These are phyloP conservation scores for Cutaneotrichosporon spelunceum DNA, from an alignment of 1,284 basidiomycete genomes.

Conservation along the genomic window DNA sequence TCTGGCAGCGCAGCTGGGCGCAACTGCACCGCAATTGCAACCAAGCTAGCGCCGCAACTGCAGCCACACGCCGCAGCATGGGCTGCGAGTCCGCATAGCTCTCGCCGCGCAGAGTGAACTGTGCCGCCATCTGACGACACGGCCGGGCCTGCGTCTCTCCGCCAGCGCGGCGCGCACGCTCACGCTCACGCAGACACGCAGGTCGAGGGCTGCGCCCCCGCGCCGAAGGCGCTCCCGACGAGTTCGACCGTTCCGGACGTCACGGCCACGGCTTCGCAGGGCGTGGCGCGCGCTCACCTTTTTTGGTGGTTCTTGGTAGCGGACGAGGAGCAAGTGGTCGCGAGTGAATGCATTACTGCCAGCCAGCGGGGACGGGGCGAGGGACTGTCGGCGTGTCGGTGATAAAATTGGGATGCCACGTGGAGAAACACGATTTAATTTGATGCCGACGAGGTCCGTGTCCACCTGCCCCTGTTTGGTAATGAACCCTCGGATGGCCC, in stretches of 20 bases:
- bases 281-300: conserved; percentile 1
- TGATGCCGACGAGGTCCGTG: not conserved
- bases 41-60: not conserved
- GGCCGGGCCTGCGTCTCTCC: not conserved
- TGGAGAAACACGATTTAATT: not conserved
- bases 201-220: not conserved
- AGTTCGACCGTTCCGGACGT: conserved; percentile 1
- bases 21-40: too few species aligned
- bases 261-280: conserved; percentile 6
- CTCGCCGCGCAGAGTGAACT: not conserved
- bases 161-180: not conserved
- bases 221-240: not conserved
- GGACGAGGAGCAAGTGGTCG: not conserved
- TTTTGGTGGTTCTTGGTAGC: conserved; percentile 7
- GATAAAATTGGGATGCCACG: not conserved
- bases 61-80: not conserved
- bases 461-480: not conserved
- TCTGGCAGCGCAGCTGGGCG: not conserved
- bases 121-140: not conserved
- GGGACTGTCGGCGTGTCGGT: not conserved
- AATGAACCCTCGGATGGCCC: too few species aligned
- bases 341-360: not conserved
- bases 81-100: not conserved
- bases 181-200: not conserved
- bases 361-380: not conserved